Conservation (phyloP, 2,329 filamentous ascomycete genomes). For the Aspergillus pseudotamarii region DNA sequence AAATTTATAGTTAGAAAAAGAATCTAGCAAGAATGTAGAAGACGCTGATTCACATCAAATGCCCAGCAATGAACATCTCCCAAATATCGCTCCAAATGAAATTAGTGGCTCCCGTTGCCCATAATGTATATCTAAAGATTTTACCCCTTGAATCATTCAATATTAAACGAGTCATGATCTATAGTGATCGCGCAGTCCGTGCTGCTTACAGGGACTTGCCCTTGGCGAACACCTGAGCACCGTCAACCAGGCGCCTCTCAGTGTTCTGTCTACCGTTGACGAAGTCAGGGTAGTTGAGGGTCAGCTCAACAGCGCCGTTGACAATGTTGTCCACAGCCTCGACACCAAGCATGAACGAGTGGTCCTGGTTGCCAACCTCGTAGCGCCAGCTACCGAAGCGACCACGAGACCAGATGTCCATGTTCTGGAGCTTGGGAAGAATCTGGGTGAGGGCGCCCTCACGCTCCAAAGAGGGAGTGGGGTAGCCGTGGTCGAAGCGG, state of each 20-base stretch:
- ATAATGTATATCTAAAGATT: slow-evolving; percentile 24
- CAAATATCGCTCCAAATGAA: slow-evolving; percentile 36
- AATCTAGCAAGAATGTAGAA: slow-evolving; percentile 11
- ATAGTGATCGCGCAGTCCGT: slow-evolving; percentile 8
- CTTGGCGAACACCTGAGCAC: slow-evolving; percentile 60
- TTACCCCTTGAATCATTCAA: slow-evolving; percentile 22
- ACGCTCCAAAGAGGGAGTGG: slow-evolving; percentile 90
- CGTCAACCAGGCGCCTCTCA: slow-evolving; percentile 65
- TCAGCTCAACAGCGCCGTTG: slow-evolving; percentile 86
- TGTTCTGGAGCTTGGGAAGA: slow-evolving; percentile 85
- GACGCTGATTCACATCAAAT: slow-evolving; percentile 25
- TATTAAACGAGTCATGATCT: slow-evolving; percentile 24
- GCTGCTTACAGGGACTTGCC: slow-evolving; percentile 38
- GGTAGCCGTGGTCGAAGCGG: slow-evolving; percentile 97
- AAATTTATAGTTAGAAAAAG: slow-evolving; percentile 13
- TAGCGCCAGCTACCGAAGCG: slow-evolving; percentile 98
- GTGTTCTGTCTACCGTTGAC: slow-evolving; percentile 73
- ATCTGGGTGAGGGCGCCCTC: slow-evolving; percentile 92
- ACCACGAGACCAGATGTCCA: slow-evolving; percentile 92
- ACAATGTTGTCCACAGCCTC: slow-evolving; percentile 90
- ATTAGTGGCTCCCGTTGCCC: slow-evolving; percentile 21
- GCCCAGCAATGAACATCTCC: slow-evolving; percentile 35
- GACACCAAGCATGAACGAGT: slow-evolving; percentile 96
- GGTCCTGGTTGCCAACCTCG: slow-evolving; percentile 95
- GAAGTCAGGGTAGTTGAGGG: slow-evolving; percentile 95